Conservation (phyloP, 352 stramenopile species). For the Thraustochytrium striatum region DNA sequence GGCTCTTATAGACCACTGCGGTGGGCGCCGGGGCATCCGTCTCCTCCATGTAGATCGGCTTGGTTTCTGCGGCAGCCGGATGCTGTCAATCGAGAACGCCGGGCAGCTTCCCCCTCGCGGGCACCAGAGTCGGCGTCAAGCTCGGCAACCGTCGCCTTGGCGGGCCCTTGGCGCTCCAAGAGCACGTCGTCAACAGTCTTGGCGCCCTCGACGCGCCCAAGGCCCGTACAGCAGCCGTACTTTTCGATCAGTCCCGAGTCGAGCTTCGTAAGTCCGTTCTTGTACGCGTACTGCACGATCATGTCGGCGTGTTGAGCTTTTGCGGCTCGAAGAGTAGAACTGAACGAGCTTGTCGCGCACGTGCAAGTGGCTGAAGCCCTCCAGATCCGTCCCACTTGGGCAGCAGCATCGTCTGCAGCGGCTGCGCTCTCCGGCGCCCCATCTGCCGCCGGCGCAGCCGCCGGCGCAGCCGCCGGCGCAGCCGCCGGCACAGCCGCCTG, state of each 20-base stretch:
- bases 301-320: conserved; percentile 16
- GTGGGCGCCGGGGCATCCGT: neutral
- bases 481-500: too few relatives aligned
- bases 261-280: neutral
- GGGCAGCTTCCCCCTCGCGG: neutral
- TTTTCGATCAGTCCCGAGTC: conserved; percentile 19
- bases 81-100: conserved; percentile 3
- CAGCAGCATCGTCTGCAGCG: too few relatives aligned
- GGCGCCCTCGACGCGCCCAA: neutral
- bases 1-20: conserved; percentile 31
- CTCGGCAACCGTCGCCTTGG: neutral
- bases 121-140: neutral
- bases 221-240: conserved; percentile 31
- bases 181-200: neutral
- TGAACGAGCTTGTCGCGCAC: conserved; percentile 27
- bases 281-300: conserved; percentile 25
- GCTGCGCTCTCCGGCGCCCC: too few relatives aligned
- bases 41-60: neutral
- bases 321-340: conserved; percentile 35
- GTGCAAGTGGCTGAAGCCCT: neutral
- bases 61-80: neutral
- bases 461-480: too few relatives aligned
- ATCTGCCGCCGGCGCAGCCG: too few relatives aligned
- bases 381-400: too few relatives aligned
- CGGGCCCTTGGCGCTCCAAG: neutral